Percentiles rank a stretch among this genome's conserved stretches.
Evolutionary conservation across 371 early-diverging fungal genomes (phyloP).

Genomic region (Cladochytrium tenue): DNA sequence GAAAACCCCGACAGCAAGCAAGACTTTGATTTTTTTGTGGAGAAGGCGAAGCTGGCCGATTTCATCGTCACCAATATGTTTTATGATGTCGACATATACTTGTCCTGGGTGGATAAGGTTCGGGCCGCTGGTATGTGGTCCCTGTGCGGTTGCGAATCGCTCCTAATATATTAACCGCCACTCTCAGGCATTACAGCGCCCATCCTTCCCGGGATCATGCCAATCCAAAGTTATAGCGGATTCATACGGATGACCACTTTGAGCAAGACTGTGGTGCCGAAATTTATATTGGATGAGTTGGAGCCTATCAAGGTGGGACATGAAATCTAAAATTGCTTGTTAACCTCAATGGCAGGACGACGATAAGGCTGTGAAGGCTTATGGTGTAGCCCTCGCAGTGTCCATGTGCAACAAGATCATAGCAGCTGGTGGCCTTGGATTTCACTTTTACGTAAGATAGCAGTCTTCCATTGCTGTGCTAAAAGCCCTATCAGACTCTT

Average conservation of each 20-base stretch:
- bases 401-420: constrained; percentile 75
- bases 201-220: constrained; percentile 93
- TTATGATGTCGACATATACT: constrained; percentile 81
- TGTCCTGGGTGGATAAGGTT: constrained; percentile 74
- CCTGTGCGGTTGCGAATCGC: not conserved
- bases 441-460: constrained; percentile 44
- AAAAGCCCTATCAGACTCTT: constrained; percentile 64
- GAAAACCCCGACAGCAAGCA: constrained; percentile 70
- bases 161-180: not conserved
- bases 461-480: not conserved
- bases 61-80: constrained; percentile 91
- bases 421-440: constrained; percentile 64
- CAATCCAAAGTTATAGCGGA: constrained; percentile 87
- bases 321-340: not conserved
- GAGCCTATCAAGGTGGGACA: constrained; percentile 75
- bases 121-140: constrained; percentile 54
- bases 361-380: constrained; percentile 91
- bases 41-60: constrained; percentile 88
- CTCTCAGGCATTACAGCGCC: constrained; percentile 75
- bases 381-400: constrained; percentile 82
- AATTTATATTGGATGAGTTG: constrained; percentile 77
- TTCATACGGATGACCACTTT: constrained; percentile 88
- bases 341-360: constrained; percentile 62
- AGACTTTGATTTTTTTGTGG: constrained; percentile 77
- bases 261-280: constrained; percentile 83